These are phyloP conservation scores for Tremella fuciformis DNA, from an alignment of 768 basidiomycete species.

Conservation along the genomic window DNA sequence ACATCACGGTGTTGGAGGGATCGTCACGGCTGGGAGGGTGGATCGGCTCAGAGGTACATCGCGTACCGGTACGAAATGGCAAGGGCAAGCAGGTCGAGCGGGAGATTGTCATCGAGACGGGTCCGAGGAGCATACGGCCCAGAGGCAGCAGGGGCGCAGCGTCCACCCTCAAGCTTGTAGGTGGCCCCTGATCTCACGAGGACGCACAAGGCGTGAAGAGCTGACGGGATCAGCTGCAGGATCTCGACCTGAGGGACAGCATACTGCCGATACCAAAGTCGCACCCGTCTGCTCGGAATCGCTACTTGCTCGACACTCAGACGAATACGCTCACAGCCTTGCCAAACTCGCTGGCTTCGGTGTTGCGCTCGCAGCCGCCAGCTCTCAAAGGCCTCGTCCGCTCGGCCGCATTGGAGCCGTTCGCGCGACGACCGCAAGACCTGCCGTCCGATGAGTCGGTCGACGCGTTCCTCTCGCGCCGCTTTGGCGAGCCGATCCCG, in stretches of 20 bases:
- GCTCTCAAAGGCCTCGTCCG: constrained; percentile 56
- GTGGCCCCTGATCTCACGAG: constrained; percentile 49
- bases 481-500: constrained; percentile 72
- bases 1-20: constrained; percentile 70
- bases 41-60: constrained; percentile 60
- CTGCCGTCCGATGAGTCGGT: constrained; percentile 70
- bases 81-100: constrained; percentile 44
- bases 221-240: constrained; percentile 62
- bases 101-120: constrained; percentile 70
- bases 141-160: constrained; percentile 59
- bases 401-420: constrained; percentile 62
- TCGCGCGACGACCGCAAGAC: constrained; percentile 50
- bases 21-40: constrained; percentile 74
- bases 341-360: constrained; percentile 55
- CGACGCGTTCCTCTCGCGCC: constrained; percentile 68
- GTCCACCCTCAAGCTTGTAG: constrained; percentile 73
- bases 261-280: constrained; percentile 67
- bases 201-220: no score
- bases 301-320: constrained; percentile 61
- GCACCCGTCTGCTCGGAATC: constrained; percentile 70
- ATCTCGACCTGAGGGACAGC: constrained; percentile 62
- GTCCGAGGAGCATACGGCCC: constrained; percentile 81
- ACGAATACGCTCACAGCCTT: constrained; percentile 55
- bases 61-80: constrained; percentile 21
- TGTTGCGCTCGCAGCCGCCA: constrained; percentile 38